These are phyloP conservation scores for Nicotiana sylvestris DNA, from an alignment of 257 asterid species.

Conservation along the genomic window DNA sequence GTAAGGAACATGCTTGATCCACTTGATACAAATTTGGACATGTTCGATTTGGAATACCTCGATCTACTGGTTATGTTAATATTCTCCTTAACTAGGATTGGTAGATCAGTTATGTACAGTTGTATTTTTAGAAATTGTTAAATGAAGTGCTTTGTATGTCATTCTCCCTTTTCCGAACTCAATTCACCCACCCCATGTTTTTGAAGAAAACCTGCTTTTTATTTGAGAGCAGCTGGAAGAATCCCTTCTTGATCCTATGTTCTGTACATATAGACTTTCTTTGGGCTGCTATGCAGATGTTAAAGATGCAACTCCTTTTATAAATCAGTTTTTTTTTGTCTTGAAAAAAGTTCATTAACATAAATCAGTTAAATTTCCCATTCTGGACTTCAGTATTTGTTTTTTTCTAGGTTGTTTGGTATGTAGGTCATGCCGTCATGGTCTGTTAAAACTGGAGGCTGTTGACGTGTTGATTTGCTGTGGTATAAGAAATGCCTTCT, in stretches of 20 bases:
- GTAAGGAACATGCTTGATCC: conserved; percentile 38
- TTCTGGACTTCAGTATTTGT: background rate
- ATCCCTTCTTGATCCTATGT: background rate
- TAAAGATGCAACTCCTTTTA: background rate
- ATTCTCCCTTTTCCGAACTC: background rate
- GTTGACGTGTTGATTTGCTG: background rate
- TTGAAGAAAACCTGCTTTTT: background rate
- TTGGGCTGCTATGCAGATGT: background rate
- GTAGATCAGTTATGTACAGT: background rate
- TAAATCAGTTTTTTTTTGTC: background rate
- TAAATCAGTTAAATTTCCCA: background rate
- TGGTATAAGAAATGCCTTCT: background rate
- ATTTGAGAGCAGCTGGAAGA: background rate
- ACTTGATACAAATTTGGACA: background rate
- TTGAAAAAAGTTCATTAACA: background rate
- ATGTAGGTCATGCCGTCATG: background rate
- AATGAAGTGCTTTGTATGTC: background rate
- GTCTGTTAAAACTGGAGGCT: background rate
- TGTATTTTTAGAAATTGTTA: background rate
- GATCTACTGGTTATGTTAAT: background rate
- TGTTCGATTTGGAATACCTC: background rate
- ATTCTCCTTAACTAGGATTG: background rate
- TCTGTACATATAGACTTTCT: background rate
- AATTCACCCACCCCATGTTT: background rate
- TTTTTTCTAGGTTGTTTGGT: background rate